Percentiles rank a stretch among this genome's conserved stretches.
phyloP scores from a whole-genome alignment of 495 filamentous ascomycete genomes.

The Xylaria nigripes region DNA sequence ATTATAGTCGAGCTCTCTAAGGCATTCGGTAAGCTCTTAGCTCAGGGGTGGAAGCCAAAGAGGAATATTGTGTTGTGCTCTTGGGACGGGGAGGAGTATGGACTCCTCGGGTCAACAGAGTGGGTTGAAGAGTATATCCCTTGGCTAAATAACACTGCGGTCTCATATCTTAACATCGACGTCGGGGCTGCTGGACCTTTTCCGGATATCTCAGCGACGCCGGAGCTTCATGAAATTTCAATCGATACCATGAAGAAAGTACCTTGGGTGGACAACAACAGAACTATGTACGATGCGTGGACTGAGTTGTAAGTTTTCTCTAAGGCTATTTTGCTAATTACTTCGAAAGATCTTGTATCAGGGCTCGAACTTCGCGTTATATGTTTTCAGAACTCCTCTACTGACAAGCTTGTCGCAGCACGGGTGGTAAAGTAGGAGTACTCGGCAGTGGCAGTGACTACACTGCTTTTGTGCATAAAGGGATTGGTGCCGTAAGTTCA shows the following conservation, averaged over 20 bases:
- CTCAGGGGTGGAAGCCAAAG: constrained; percentile 70
- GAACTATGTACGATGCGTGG: constrained; percentile 61
- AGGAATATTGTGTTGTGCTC: constrained; percentile 79
- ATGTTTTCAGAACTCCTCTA: neutral
- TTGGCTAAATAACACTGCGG: constrained; percentile 63
- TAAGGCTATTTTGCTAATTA: no score
- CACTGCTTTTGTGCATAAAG: constrained; percentile 74
- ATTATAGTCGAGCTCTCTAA: constrained; percentile 71
- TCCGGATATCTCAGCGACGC: constrained; percentile 61
- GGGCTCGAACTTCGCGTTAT: neutral
- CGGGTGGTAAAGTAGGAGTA: constrained; percentile 48
- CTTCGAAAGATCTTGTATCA: neutral
- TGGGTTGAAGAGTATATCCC: constrained; percentile 81
- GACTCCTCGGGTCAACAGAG: constrained; percentile 78
- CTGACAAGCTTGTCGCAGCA: constrained; percentile 29
- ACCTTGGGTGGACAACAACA: constrained; percentile 63
- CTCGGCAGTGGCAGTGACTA: constrained; percentile 80
- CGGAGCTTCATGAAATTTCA: constrained; percentile 65
- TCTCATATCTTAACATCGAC: constrained; percentile 84
- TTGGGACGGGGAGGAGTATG: constrained; percentile 87
- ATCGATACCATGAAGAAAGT: constrained; percentile 58
- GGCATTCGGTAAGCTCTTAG: constrained; percentile 64
- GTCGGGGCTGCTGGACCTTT: constrained; percentile 61
- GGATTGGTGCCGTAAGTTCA: constrained; percentile 61
- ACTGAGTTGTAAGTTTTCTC: constrained; percentile 22